Evolutionary conservation across 2,329 filamentous ascomycete species (phyloP).

Genomic region (Talaromyces sp.): DNA sequence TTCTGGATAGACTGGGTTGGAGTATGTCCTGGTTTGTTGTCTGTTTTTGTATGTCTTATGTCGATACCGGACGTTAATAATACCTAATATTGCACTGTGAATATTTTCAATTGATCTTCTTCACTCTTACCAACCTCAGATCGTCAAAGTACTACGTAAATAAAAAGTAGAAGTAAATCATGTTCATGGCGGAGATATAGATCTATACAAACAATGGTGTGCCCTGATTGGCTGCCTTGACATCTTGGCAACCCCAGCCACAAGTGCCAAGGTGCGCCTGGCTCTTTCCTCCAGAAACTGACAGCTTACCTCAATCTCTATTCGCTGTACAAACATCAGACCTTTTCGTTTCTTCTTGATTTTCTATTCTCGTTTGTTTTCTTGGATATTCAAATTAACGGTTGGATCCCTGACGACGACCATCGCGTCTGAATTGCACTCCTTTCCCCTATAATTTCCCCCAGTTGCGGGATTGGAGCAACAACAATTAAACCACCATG

Average conservation of each 20-base stretch:
- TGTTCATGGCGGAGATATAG: background rate
- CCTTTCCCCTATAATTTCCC: conserved; percentile 1
- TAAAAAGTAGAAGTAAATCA: background rate
- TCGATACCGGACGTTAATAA: background rate
- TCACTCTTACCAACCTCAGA: background rate
- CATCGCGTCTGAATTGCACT: background rate
- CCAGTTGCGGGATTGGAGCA: conserved; percentile 22
- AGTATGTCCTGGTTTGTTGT: background rate
- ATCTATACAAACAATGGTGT: background rate
- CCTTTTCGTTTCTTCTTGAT: background rate
- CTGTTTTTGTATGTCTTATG: background rate
- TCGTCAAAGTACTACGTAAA: too few relatives aligned
- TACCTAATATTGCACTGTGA: background rate
- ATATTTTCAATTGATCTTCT: background rate
- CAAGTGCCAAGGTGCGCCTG: background rate
- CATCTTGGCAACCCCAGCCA: background rate
- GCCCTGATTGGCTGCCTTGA: background rate
- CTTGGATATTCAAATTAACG: conserved; percentile 10
- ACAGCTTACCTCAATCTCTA: conserved; percentile 9
- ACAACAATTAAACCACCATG: conserved; percentile 26
- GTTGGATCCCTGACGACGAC: background rate
- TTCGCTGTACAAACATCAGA: background rate
- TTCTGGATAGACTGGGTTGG: background rate
- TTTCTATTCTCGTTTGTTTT: background rate
- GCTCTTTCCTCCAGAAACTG: background rate